phyloP scores from a whole-genome alignment of 2,329 filamentous ascomycete genomes.

The Colletotrichum scovillei region DNA sequence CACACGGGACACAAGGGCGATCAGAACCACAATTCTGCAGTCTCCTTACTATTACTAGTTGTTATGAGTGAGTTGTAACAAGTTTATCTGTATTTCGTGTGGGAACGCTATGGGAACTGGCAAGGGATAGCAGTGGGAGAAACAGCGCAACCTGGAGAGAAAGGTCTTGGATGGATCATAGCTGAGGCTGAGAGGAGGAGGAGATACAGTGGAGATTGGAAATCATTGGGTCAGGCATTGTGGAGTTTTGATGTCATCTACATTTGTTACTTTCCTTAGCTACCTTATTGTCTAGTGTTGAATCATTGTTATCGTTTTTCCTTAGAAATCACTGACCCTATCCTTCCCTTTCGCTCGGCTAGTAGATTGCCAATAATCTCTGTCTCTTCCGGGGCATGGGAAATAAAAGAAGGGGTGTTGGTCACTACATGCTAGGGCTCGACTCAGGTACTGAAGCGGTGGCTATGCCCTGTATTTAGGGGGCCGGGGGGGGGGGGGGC shows the following conservation, averaged over 20 bases:
- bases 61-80: slow-evolving; percentile 8
- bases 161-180: not conserved
- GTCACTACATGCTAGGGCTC: too few species aligned
- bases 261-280: not conserved
- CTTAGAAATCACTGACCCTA: not conserved
- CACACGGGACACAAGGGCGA: slow-evolving; percentile 33
- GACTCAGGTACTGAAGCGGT: too few species aligned
- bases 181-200: not conserved
- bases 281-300: not conserved
- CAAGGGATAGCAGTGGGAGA: not conserved
- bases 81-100: not conserved
- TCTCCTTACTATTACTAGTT: slow-evolving; percentile 20
- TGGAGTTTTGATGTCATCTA: slow-evolving; percentile 33
- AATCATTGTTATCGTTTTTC: slow-evolving; percentile 7
- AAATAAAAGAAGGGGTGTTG: too few species aligned
- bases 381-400: too few species aligned
- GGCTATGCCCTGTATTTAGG: too few species aligned
- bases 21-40: slow-evolving; percentile 31
- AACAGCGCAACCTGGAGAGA: not conserved
- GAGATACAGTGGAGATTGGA: not conserved
- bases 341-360: too few species aligned
- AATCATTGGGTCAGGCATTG: slow-evolving; percentile 17
- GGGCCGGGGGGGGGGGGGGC: too few species aligned
- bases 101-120: not conserved
- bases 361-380: too few species aligned